phyloP scores from a whole-genome alignment of 1,284 basidiomycete genomes.

The Microbotryum scabiosae region DNA sequence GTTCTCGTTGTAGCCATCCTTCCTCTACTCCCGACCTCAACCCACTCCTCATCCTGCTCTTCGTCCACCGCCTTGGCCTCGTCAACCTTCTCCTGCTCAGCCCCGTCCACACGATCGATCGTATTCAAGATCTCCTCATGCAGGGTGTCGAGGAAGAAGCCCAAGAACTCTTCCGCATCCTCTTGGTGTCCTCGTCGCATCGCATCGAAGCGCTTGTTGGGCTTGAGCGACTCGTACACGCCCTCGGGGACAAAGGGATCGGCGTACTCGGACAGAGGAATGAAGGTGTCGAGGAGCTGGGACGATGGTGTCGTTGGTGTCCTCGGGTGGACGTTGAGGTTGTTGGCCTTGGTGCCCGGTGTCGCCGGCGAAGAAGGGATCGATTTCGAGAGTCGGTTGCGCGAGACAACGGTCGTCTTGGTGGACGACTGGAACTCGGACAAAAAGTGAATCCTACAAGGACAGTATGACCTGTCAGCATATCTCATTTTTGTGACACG shows the following conservation, averaged over 20 bases:
- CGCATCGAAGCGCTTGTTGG: slow-evolving; percentile 84
- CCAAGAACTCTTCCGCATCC: slow-evolving; percentile 97
- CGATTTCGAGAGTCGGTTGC: slow-evolving; percentile 1
- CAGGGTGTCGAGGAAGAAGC: slow-evolving; percentile 88
- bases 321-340: not conserved
- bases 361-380: not conserved
- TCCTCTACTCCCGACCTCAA: slow-evolving; percentile 89
- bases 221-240: slow-evolving; percentile 88
- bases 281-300: not conserved
- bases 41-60: slow-evolving; percentile 48
- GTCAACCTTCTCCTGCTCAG: slow-evolving; percentile 45
- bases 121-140: slow-evolving; percentile 82
- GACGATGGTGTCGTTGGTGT: not conserved
- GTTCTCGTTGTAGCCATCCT: slow-evolving; percentile 71
- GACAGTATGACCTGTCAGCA: not conserved
- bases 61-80: no score
- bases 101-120: slow-evolving; percentile 43
- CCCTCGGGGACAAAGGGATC: slow-evolving; percentile 76
- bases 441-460: slow-evolving; percentile 57
- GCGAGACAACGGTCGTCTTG: slow-evolving; percentile 2
- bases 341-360: no score
- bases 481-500: not conserved
- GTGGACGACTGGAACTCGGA: slow-evolving; percentile 55
- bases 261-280: slow-evolving; percentile 6
- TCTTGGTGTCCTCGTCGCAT: slow-evolving; percentile 96